Percentiles rank a stretch among this genome's conserved stretches.
Evolutionary conservation across 495 filamentous ascomycete species (phyloP).

Genomic region (Penicillium canescens): DNA sequence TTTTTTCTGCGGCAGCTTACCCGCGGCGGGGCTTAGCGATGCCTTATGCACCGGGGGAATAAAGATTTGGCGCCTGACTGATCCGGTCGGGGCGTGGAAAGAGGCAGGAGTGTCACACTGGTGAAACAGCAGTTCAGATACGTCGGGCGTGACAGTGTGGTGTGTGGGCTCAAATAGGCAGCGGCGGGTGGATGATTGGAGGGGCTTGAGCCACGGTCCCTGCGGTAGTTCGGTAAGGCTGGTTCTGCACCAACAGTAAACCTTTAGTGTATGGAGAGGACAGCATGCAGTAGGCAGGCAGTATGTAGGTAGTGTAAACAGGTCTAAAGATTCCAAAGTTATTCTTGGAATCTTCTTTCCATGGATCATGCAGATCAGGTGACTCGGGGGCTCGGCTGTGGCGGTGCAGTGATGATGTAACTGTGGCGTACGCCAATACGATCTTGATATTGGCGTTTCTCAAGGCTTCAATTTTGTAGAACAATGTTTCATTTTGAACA

Average conservation of each 20-base stretch:
- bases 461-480: not conserved
- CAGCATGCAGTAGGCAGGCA: no score
- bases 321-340: not conserved
- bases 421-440: constrained; percentile 14
- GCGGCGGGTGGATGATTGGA: constrained; percentile 19
- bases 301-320: no score
- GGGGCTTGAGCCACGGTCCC: constrained; percentile 13
- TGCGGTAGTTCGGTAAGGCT: constrained; percentile 9
- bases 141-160: constrained; percentile 14
- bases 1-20: constrained; percentile 27
- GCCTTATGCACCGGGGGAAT: constrained; percentile 28
- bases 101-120: constrained; percentile 12
- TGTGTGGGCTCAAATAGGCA: constrained; percentile 18
- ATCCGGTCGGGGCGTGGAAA: constrained; percentile 18
- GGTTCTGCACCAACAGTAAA: not conserved
- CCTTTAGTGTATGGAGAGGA: not conserved
- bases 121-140: constrained; percentile 15
- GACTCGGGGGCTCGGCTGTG: constrained; percentile 7
- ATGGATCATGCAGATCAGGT: constrained; percentile 21
- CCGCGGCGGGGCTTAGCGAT: constrained; percentile 30
- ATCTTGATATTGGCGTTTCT: not conserved
- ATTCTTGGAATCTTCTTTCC: constrained; percentile 22
- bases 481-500: no score
- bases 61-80: constrained; percentile 22
- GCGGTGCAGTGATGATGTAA: constrained; percentile 23